A percentile compares a stretch with the other conserved stretches of the same genome.
phyloP scores from a whole-genome alignment of 139 green algal genomes.

The Chlamydomonas urium region DNA sequence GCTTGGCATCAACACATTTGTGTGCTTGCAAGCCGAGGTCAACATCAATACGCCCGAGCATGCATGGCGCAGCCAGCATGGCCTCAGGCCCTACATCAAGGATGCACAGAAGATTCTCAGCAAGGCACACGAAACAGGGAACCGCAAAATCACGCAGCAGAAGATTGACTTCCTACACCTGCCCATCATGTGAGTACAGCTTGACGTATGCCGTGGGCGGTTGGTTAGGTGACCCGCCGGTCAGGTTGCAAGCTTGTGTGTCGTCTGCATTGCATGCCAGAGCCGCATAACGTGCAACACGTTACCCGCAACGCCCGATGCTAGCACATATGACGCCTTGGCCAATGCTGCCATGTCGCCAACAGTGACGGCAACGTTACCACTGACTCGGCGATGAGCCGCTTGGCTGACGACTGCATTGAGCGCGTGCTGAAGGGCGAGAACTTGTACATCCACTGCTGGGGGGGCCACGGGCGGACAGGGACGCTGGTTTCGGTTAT shows the following conservation, averaged over 20 bases:
- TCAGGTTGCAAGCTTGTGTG: too few relatives aligned
- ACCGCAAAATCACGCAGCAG: conserved; percentile 54
- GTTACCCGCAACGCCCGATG: too few relatives aligned
- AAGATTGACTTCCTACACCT: conserved; percentile 81
- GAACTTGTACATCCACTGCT: conserved; percentile 79
- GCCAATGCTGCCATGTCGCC: too few relatives aligned
- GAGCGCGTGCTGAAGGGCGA: conserved; percentile 61
- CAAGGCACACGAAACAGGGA: conserved; percentile 49
- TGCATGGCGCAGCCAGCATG: conserved; percentile 57
- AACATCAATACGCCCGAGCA: conserved; percentile 64
- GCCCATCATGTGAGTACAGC: too few relatives aligned
- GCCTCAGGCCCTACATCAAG: conserved; percentile 77
- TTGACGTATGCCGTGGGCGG: too few relatives aligned
- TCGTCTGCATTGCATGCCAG: too few relatives aligned
- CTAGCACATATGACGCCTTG: too few relatives aligned
- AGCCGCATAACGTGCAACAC: too few relatives aligned
- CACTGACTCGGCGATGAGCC: conserved; percentile 50
- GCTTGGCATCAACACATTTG: conserved; percentile 75
- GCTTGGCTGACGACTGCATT: conserved; percentile 75
- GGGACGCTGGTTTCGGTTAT: conserved; percentile 65
- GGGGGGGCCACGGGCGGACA: conserved; percentile 63
- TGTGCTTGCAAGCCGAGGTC: conserved; percentile 81
- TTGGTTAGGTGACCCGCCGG: too few relatives aligned
- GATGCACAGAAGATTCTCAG: conserved; percentile 73
- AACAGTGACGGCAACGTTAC: conserved; percentile 74